Base-by-base conservation (phyloP, 495 filamentous ascomycete genomes). In the Penicillium simplicissimum region DNA sequence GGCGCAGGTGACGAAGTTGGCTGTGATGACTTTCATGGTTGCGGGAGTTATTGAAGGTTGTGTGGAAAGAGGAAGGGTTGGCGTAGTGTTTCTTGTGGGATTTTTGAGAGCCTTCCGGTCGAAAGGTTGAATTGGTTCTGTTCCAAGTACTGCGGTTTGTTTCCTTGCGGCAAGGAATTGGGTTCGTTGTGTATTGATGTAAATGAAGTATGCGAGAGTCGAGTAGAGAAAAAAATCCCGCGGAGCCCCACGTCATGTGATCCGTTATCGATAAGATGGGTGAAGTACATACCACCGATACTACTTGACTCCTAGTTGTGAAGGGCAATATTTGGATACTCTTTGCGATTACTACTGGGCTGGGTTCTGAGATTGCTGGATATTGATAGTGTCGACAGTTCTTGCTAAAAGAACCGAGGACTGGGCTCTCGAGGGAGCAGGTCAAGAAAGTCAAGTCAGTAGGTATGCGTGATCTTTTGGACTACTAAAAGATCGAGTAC, bases 11-110 rank as follows among this genome's bases (percentile, higher is more conserved):
- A 99, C 82, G 75, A 98, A 99, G 77, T 98, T 98, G 66, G 94
- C 89, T 51, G 93, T 98, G 48, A 99, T 85, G 61, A 99, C 79
- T 76, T 98, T 99, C 95, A 99, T 97, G n/a, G n/a, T 68, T n/a
- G n/a, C n/a, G n/a, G n/a, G n/a, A n/a, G n/a, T n/a, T n/a, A n/a
- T n/a, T n/a, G n/a, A n/a, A n/a, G 48, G 35, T 10, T 31, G 45
- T 31, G 51, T 13, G 17, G 2, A 37, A 23, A 8, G 15, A 11
- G 28, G 6, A 31, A 3, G 19, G 23, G 31, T 31, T 52, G 11
- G 6, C 6, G 14, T 19, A 0, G 31, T 33, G 2, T 0, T 3
- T 4, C 2, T 15, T 28, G n/a, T 14, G 23, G 23, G 6, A 52
- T 25, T 33, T 52, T 52, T 13, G 19, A 45, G 8, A 45, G 42